Evolutionary conservation across 1,139 yeast genomes (phyloP).

Genomic region (Taphrina sp.): DNA sequence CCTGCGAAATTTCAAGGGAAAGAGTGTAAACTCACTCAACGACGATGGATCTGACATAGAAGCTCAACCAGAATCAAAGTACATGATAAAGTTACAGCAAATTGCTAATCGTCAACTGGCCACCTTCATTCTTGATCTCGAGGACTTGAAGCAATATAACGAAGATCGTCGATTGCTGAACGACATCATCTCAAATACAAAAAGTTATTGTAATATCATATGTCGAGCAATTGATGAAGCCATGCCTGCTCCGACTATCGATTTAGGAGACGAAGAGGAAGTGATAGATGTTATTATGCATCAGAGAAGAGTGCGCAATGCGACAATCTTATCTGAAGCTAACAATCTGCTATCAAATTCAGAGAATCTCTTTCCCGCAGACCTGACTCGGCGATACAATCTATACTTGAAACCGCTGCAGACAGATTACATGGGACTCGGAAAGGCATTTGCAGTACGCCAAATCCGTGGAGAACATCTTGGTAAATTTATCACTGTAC

Average conservation of each 20-base stretch:
- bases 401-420: conserved; percentile 82
- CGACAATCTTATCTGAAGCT: conserved; percentile 64
- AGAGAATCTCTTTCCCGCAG: conserved; percentile 67
- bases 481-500: conserved; percentile 82
- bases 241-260: conserved; percentile 79
- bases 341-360: conserved; percentile 44
- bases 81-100: conserved; percentile 49
- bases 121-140: conserved; percentile 71
- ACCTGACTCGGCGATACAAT: conserved; percentile 79
- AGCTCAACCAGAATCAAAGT: conserved; percentile 9
- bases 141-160: conserved; percentile 60
- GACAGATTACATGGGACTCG: conserved; percentile 46
- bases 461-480: conserved; percentile 79
- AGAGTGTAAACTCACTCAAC: neutral
- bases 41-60: conserved; percentile 4
- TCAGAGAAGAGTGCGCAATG: conserved; percentile 81
- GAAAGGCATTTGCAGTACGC: conserved; percentile 77
- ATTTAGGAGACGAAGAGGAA: conserved; percentile 77
- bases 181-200: conserved; percentile 67
- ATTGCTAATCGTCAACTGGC: conserved; percentile 79
- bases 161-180: conserved; percentile 49
- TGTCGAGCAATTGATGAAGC: conserved; percentile 71
- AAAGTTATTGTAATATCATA: conserved; percentile 75
- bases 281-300: conserved; percentile 90
- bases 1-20: conserved; percentile 20